Base-by-base conservation (phyloP, 768 basidiomycete species). In the Lyophyllum atratum region DNA sequence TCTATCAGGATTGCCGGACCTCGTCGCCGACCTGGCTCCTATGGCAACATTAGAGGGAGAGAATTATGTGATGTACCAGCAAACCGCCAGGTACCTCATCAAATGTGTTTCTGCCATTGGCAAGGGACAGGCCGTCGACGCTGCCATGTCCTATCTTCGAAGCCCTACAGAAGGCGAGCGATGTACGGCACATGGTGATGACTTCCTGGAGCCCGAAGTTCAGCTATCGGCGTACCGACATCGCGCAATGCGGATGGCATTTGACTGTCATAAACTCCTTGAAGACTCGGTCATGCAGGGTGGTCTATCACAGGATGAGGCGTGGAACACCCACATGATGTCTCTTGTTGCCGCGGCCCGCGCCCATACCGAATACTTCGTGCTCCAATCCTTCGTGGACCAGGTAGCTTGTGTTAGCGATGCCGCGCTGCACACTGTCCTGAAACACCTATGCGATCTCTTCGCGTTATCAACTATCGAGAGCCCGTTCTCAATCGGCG, bases 41-140 rank as follows among this genome's bases (percentile, higher is more conserved):
- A 60, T 61, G 28, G 49, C 59, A 12, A 69, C 65, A 1, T 45
- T 69, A 5, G 66, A 70, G 44, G 69, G 69, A 10, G 68, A 69
- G 45, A 65, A 69, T 39, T 66, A 63, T 24, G 67, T 68, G 21
- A 66, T 69, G 68, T 70, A 66, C 47, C 68, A 65, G 53, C 69
- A 70, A 54, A 55, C 68, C 6, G 69, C 68, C 7, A 56, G 69
- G n/a, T 65, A 62, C 40, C 60, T 69, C 37, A 43, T 69, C 7
- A 68, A 69, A 47, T 55, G 59, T 45, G 55, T 55, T 22, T 28
- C 53, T 9, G 49, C 54, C 9, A 49, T 61, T 26, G 24, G 28
- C 4, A 17, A 12, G 10, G 24, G 55, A 4, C 28, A 56, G 21
- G 4, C 29, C 7, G 47, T 57, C 21, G 56, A 62, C 26, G 47